These are phyloP conservation scores for Suhomyces canberraensis DNA, from an alignment of 805 yeast species.

Conservation along the genomic window DNA sequence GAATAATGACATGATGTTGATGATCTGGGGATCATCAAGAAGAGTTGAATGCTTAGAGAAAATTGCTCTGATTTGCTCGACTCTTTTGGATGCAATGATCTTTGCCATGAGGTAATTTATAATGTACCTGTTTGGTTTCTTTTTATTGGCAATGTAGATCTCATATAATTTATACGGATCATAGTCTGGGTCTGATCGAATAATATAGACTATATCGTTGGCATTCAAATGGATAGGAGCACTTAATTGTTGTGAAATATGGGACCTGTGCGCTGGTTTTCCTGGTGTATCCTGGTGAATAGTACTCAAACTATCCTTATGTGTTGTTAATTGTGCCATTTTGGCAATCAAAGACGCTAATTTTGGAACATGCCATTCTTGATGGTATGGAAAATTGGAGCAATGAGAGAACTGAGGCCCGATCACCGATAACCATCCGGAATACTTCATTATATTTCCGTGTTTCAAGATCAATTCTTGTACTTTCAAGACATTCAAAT, in stretches of 20 bases:
- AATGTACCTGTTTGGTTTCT: conserved; percentile 10
- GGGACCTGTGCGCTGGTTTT: too few species aligned
- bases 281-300: too few species aligned
- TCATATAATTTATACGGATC: conserved; percentile 9
- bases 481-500: neutral
- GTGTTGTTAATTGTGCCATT: neutral
- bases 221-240: conserved; percentile 4
- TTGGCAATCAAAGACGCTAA: neutral
- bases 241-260: too few species aligned
- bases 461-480: neutral
- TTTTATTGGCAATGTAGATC: conserved; percentile 5
- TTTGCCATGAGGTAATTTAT: conserved; percentile 8
- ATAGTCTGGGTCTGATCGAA: conserved; percentile 3
- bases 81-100: conserved; percentile 1
- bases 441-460: conserved; percentile 3
- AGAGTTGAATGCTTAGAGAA: conserved; percentile 1
- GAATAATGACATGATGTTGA: conserved; percentile 1
- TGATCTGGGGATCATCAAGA: conserved; percentile 8
- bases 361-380: neutral
- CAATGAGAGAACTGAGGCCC: conserved; percentile 2
- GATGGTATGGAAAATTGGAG: neutral
- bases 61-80: conserved; percentile 3
- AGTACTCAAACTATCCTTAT: too few species aligned
- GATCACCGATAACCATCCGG: conserved; percentile 11
- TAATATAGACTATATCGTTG: conserved; percentile 8